phyloP scores from a whole-genome alignment of 2,329 filamentous ascomycete species.

The Diaporthe ampelina region DNA sequence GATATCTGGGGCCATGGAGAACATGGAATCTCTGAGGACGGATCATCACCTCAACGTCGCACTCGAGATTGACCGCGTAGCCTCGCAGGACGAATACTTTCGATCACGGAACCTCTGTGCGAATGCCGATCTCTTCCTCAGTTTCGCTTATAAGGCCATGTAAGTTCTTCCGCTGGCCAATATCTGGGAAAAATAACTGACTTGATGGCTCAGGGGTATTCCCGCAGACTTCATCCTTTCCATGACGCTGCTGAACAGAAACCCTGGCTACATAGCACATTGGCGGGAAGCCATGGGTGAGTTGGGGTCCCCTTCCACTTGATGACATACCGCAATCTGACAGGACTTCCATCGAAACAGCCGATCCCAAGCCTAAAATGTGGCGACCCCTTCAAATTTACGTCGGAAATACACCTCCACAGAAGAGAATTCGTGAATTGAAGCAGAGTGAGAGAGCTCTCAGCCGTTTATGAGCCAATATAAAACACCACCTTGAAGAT shows the following conservation, averaged over 20 bases:
- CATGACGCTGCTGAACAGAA: conserved; percentile 13
- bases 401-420: not conserved
- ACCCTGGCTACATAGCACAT: conserved; percentile 8
- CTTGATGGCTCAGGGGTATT: not conserved
- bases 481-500: too few relatives aligned
- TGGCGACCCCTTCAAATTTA: conserved; percentile 15
- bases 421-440: not conserved
- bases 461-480: too few relatives aligned
- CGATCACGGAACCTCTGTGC: not conserved
- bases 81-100: conserved; percentile 9
- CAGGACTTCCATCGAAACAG: not conserved
- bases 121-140: conserved; percentile 10
- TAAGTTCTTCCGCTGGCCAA: not conserved
- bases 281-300: conserved; percentile 17
- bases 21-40: not conserved
- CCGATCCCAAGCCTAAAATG: not conserved
- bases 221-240: conserved; percentile 3
- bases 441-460: not conserved
- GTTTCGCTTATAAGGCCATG: conserved; percentile 25
- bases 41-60: conserved; percentile 8
- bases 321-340: too few relatives aligned
- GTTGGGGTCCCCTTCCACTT: not conserved
- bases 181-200: too few relatives aligned
- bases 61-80: conserved; percentile 9
- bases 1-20: not conserved